phyloP scores from a whole-genome alignment of 2,329 filamentous ascomycete genomes.

The Monilinia fructicola region DNA sequence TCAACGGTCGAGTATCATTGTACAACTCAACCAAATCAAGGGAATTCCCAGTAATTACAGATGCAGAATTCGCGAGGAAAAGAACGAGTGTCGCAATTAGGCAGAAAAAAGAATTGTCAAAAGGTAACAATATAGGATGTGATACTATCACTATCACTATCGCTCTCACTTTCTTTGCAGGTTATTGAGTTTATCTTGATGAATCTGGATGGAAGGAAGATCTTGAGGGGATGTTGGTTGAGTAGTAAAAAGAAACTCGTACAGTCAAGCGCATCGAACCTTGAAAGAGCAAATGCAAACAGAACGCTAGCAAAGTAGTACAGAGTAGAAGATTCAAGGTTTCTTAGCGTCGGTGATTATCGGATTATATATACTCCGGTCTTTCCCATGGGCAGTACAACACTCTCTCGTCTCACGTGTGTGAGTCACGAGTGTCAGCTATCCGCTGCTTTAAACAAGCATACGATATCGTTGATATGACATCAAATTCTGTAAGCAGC shows the following conservation, averaged over 20 bases:
- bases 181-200: neutral
- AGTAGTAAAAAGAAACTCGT: constrained; percentile 3
- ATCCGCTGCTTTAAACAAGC: neutral
- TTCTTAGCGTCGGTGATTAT: constrained; percentile 4
- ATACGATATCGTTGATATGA: neutral
- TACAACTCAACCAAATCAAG: constrained; percentile 33
- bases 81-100: constrained; percentile 1
- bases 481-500: neutral
- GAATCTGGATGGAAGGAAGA: neutral
- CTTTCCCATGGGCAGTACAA: neutral
- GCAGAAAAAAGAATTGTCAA: constrained; percentile 7
- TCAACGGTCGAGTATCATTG: constrained; percentile 31
- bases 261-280: neutral
- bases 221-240: neutral
- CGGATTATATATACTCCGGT: neutral
- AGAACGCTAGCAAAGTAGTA: neutral
- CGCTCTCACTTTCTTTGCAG: neutral
- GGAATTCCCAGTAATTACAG: constrained; percentile 18
- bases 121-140: constrained; percentile 6
- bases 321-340: constrained; percentile 4
- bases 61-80: neutral
- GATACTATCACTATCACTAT: constrained; percentile 19
- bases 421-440: neutral
- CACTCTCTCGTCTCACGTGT: no score
- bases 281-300: neutral